Evolutionary conservation across 345 rosid genomes (phyloP).

Genomic region (Aethionema arabicum): DNA sequence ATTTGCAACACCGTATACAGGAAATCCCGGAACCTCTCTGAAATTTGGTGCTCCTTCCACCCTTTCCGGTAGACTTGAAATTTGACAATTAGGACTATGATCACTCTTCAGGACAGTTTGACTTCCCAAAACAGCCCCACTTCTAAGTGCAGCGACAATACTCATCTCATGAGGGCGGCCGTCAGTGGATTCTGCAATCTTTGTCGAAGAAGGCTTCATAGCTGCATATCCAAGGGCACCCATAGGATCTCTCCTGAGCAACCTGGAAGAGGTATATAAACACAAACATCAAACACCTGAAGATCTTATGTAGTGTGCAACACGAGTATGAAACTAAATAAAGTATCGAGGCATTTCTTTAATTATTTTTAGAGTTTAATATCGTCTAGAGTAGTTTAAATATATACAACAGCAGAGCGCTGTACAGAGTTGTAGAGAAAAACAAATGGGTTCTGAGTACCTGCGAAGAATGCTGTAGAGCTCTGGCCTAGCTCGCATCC

Average conservation of each 20-base stretch:
- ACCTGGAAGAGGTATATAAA: constrained; percentile 45
- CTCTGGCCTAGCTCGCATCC: constrained; percentile 99
- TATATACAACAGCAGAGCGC: constrained; percentile 14
- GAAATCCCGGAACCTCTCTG: constrained; percentile 95
- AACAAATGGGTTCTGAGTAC: constrained; percentile 40
- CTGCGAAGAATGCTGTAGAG: constrained; percentile 92
- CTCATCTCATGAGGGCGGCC: constrained; percentile 92
- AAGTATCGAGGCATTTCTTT: neutral
- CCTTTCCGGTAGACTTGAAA: constrained; percentile 69
- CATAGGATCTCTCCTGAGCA: constrained; percentile 98
- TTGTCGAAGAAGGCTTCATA: constrained; percentile 67
- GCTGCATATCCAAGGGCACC: constrained; percentile 88
- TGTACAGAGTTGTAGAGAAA: constrained; percentile 1
- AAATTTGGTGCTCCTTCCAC: constrained; percentile 99
- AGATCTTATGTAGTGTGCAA: constrained; percentile 8
- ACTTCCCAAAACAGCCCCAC: constrained; percentile 95
- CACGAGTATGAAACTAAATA: neutral
- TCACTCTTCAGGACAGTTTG: constrained; percentile 97
- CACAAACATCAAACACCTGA: constrained; percentile 27
- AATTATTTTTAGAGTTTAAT: constrained; percentile 3
- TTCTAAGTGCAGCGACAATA: constrained; percentile 85
- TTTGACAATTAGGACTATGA: constrained; percentile 97
- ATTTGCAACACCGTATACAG: constrained; percentile 99
- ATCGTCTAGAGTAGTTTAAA: neutral
- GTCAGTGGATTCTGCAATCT: constrained; percentile 74